Percentiles rank a stretch among this genome's conserved stretches.
Evolutionary conservation across 371 early-diverging fungal species (phyloP).

Genomic region (Saksenaea oblongispora): DNA sequence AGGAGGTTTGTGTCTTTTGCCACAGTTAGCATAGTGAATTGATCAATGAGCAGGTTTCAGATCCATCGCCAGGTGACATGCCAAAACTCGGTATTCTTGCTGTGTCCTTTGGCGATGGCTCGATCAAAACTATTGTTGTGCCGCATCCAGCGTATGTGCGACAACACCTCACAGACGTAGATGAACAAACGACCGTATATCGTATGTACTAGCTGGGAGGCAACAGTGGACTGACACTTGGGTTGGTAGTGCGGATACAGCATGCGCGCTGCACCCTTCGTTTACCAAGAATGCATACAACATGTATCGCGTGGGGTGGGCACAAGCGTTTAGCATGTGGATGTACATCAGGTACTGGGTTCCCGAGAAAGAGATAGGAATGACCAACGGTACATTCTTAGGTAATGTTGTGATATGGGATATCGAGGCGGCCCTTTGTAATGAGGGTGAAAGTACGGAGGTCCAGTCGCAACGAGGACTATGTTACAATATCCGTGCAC

Average conservation of each 20-base stretch:
- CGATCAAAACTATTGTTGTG: constrained; percentile 49
- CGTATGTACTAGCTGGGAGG: constrained; percentile 19
- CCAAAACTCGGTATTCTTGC: constrained; percentile 61
- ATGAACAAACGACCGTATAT: constrained; percentile 18
- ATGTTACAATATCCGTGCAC: neutral
- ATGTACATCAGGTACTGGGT: constrained; percentile 19
- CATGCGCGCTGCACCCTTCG: constrained; percentile 17
- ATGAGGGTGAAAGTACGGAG: neutral
- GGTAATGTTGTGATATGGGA: constrained; percentile 29
- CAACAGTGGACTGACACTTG: neutral
- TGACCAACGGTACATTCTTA: neutral
- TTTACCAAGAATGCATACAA: constrained; percentile 9
- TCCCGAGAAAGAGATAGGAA: neutral
- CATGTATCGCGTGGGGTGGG: constrained; percentile 30
- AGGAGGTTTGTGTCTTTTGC: constrained; percentile 16
- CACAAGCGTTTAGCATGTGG: constrained; percentile 28
- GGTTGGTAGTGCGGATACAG: constrained; percentile 20
- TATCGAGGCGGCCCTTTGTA: constrained; percentile 18
- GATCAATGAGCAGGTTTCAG: neutral
- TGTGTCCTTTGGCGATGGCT: constrained; percentile 58
- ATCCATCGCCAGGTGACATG: neutral
- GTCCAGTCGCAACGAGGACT: neutral
- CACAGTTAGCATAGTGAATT: neutral
- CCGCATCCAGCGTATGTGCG: constrained; percentile 56
- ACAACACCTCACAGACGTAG: neutral